A percentile compares a stretch with the other conserved stretches of the same genome.
Conservation (phyloP, 805 yeast genomes). For the Debaryomyces tyrocola region DNA sequence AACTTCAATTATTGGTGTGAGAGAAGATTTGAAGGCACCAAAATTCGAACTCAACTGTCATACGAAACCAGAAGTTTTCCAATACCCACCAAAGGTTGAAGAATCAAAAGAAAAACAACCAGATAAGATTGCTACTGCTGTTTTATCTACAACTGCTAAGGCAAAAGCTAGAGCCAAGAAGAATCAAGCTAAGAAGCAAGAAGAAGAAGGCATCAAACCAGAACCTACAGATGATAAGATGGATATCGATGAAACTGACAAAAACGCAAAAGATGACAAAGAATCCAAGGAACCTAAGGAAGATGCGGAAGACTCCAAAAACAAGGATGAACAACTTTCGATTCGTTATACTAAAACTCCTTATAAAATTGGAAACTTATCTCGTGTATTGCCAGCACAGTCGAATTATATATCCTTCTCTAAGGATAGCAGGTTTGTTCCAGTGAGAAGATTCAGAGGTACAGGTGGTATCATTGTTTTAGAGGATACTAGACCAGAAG, state of each 20-base stretch:
- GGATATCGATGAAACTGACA: conserved; percentile 38
- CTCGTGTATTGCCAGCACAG: conserved; percentile 89
- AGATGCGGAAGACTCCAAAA: conserved; percentile 34
- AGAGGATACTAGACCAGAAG: conserved; percentile 60
- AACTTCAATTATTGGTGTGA: conserved; percentile 82
- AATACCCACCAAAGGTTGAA: conserved; percentile 86
- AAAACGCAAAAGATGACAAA: conserved; percentile 10
- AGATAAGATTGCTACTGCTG: conserved; percentile 90
- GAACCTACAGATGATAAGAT: conserved; percentile 37
- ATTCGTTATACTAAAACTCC: conserved; percentile 62
- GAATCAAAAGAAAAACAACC: conserved; percentile 78
- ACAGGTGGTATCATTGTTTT: conserved; percentile 71
- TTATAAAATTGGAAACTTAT: conserved; percentile 71
- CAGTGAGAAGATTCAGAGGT: conserved; percentile 75
- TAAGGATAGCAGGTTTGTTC: conserved; percentile 74
- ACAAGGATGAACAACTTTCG: conserved; percentile 32
- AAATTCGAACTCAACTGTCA: conserved; percentile 79
- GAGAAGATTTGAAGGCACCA: conserved; percentile 80
- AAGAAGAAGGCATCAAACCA: conserved; percentile 49
- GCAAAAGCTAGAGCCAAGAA: conserved; percentile 92
- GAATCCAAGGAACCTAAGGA: conserved; percentile 16
- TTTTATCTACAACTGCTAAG: conserved; percentile 86
- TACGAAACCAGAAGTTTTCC: conserved; percentile 75
- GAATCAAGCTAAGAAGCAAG: conserved; percentile 51
- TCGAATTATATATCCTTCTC: conserved; percentile 76